A percentile compares a stretch with the other conserved stretches of the same genome.
These are phyloP conservation scores for Pichia deserticola DNA, from an alignment of 805 yeast genomes.

Conservation along the genomic window DNA sequence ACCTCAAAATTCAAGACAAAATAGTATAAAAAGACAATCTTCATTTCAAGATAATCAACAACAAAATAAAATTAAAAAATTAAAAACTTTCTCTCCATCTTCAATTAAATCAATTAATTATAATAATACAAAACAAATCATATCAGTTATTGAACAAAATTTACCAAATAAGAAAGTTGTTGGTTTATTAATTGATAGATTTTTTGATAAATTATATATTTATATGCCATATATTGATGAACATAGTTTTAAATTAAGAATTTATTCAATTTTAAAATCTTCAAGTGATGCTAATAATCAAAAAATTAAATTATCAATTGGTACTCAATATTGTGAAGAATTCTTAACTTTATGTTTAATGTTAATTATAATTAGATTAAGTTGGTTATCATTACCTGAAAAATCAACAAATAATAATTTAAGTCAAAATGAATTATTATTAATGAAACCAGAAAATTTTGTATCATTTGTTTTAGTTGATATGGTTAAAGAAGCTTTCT, in stretches of 20 bases:
- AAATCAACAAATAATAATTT: slow-evolving; percentile 27
- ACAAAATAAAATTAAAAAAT: slow-evolving; percentile 14
- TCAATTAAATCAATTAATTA: slow-evolving; percentile 31
- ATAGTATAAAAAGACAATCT: slow-evolving; percentile 7
- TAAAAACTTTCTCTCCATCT: slow-evolving; percentile 26
- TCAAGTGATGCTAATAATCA: slow-evolving; percentile 27
- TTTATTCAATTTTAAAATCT: slow-evolving; percentile 39
- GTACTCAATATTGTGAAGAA: slow-evolving; percentile 34
- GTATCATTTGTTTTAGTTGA: slow-evolving; percentile 36
- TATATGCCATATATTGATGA: slow-evolving; percentile 65
- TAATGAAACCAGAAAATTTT: slow-evolving; percentile 35
- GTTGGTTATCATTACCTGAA: slow-evolving; percentile 49
- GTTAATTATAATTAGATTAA: slow-evolving; percentile 43
- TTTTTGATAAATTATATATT: slow-evolving; percentile 52
- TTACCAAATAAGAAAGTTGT: slow-evolving; percentile 50
- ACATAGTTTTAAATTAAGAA: slow-evolving; percentile 35
- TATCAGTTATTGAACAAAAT: slow-evolving; percentile 34
- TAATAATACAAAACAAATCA: slow-evolving; percentile 33
- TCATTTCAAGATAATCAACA: slow-evolving; percentile 1
- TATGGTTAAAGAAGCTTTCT: slow-evolving; percentile 38
- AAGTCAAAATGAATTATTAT: slow-evolving; percentile 23
- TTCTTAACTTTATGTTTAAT: slow-evolving; percentile 45
- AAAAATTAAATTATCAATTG: slow-evolving; percentile 23
- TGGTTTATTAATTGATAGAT: slow-evolving; percentile 51
- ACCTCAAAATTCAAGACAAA: slow-evolving; percentile 7